Evolutionary conservation across 2,329 filamentous ascomycete genomes (phyloP).

Genomic region (Exophiala sideris): DNA sequence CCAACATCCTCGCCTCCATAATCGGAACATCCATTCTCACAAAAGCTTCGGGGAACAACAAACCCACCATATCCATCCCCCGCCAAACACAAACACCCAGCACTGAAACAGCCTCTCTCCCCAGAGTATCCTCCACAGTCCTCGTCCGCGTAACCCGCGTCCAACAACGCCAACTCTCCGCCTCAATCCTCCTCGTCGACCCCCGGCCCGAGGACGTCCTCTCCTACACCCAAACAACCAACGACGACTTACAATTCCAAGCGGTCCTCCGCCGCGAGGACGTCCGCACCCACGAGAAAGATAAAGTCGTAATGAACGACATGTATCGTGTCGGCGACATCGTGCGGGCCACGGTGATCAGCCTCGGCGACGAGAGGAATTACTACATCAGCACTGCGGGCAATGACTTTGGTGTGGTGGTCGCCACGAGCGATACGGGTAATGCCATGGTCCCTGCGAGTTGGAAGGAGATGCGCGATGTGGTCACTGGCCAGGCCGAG

Average conservation of each 20-base stretch:
- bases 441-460: conserved; percentile 90
- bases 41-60: conserved; percentile 34
- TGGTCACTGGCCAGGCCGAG: conserved; percentile 72
- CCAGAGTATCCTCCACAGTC: conserved; percentile 75
- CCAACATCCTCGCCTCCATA: conserved; percentile 76
- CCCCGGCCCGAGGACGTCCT: conserved; percentile 37
- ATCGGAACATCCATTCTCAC: conserved; percentile 64
- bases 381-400: conserved; percentile 92
- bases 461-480: conserved; percentile 93
- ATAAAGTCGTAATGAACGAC: conserved; percentile 86
- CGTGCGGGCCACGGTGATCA: conserved; percentile 82
- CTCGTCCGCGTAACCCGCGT: conserved; percentile 83
- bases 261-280: conserved; percentile 85
- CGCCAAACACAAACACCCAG: conserved; percentile 39
- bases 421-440: conserved; percentile 87
- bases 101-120: conserved; percentile 53
- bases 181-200: conserved; percentile 78
- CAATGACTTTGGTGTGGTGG: conserved; percentile 80
- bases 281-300: conserved; percentile 91
- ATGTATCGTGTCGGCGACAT: conserved; percentile 91
- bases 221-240: conserved; percentile 34
- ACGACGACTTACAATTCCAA: conserved; percentile 70
- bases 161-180: conserved; percentile 76
- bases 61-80: conserved; percentile 35
- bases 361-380: conserved; percentile 85